Base-by-base conservation (phyloP, 306 rosid species). In the Comarum palustre region DNA sequence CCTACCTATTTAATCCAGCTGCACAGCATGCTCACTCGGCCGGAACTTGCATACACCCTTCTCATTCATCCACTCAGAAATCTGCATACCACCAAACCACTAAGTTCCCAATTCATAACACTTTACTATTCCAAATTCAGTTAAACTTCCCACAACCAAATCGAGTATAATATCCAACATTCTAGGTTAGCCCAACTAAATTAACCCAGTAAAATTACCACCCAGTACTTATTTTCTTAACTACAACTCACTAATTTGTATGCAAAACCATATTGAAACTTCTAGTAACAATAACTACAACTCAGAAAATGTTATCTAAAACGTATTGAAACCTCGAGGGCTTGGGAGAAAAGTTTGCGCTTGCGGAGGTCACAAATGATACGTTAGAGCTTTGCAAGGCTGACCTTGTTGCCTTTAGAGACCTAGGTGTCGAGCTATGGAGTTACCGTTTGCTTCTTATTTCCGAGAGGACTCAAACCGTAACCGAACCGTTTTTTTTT, bases 41-140 rank as follows among this genome's bases (percentile, higher is more conserved):
- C 95, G 79, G 74, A 91, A 94, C 69, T 86, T 80, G 87, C 96
- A 94, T 20, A 88, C 80, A 20, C 92, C 92, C 48, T 70, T 89
- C 73, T 77, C 65, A 29, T 80, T 77, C 98, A 91, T 91, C 98
- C 97, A 91, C 78, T 91, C 91, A 36, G 94, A 94, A 52, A 91
- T 83, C 98, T 94, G 85, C 82, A 73, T 27, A 58, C 20, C 25
- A 17, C 27, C 8, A 72, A 48, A 73, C 38, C 75, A 68, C 38
- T 24, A 47, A 32, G 38, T 73, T 51, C 19, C 39, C 67, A 71
- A 22, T 24, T 39, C 42, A 38, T 39, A 5, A 59, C 43, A 59
- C 36, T 8, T 5, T 1, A 13, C 45, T 39, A 54, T n/a, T 36
- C 67, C 63, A 17, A 67, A 43, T 46, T 45, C 71, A 66, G 6